Evolutionary conservation across 306 rosid species (phyloP).

Genomic region (Dicorynia guianensis): DNA sequence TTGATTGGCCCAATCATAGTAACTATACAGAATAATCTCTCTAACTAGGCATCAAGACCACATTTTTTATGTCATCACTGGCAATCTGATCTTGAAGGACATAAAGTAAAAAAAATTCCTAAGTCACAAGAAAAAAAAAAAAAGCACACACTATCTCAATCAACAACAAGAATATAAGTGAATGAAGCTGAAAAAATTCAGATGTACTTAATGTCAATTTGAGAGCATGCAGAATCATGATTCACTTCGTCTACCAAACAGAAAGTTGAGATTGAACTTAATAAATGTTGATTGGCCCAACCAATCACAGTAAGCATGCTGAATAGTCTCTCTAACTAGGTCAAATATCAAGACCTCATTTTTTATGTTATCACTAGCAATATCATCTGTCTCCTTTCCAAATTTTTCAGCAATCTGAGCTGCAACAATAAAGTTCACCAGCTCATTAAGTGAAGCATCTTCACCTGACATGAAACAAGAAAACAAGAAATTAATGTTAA

Average conservation of each 20-base stretch:
- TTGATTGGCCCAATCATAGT: slow-evolving; percentile 16
- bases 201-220: neutral
- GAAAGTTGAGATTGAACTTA: slow-evolving; percentile 7
- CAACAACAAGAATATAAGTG: neutral
- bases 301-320: slow-evolving; percentile 30
- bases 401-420: slow-evolving; percentile 76
- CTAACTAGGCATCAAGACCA: slow-evolving; percentile 57
- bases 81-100: slow-evolving; percentile 52
- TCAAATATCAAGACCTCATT: slow-evolving; percentile 61
- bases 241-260: slow-evolving; percentile 16
- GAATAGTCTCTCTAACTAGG: slow-evolving; percentile 36
- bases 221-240: slow-evolving; percentile 10
- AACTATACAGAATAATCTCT: slow-evolving; percentile 32
- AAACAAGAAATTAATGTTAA: slow-evolving; percentile 35
- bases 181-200: neutral
- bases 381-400: slow-evolving; percentile 61
- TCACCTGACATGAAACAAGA: slow-evolving; percentile 59
- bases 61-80: slow-evolving; percentile 55
- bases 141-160: neutral
- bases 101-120: too few species aligned
- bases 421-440: slow-evolving; percentile 86
- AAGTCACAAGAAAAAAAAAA: too few species aligned
- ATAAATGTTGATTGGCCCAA: slow-evolving; percentile 17
- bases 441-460: slow-evolving; percentile 69
- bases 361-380: slow-evolving; percentile 52